Percentiles rank a stretch among this genome's conserved stretches.
Evolutionary conservation across 129 eudicot species (phyloP).

Genomic region (Scalesia atractyloides): DNA sequence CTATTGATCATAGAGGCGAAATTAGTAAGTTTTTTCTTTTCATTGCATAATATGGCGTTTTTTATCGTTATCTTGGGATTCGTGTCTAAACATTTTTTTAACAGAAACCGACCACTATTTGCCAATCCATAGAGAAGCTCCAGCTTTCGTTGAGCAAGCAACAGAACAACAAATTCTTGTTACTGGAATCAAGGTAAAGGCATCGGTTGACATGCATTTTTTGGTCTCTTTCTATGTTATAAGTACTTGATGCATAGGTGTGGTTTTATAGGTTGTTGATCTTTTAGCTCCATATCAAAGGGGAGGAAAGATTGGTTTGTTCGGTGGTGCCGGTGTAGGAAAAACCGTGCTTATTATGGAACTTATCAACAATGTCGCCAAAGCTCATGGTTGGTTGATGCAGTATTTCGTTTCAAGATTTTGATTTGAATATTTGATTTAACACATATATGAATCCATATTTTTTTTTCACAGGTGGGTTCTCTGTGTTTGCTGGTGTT

Average conservation of each 20-base stretch:
- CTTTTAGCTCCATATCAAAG: constrained; percentile 98
- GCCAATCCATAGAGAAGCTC: constrained; percentile 97
- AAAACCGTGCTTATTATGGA: constrained; percentile 99
- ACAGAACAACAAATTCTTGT: constrained; percentile 96
- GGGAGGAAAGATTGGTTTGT: constrained; percentile 97
- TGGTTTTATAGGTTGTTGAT: constrained; percentile 71
- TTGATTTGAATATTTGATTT: neutral
- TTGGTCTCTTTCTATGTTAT: neutral
- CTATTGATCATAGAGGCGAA: constrained; percentile 88
- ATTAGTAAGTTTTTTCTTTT: constrained; percentile 50
- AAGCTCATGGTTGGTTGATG: constrained; percentile 79
- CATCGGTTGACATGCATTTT: neutral
- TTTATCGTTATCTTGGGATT: neutral
- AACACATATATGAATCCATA: neutral
- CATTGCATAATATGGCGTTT: neutral
- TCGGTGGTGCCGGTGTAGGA: constrained; percentile 99
- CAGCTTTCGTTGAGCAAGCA: constrained; percentile 94
- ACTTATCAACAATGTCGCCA: constrained; percentile 95
- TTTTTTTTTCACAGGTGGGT: constrained; percentile 66
- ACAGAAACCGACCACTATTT: constrained; percentile 82
- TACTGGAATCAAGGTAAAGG: constrained; percentile 85
- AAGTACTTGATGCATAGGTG: neutral
- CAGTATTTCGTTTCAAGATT: neutral
- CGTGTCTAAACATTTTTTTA: constrained; percentile 1
- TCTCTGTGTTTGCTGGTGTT: constrained; percentile 98